Evolutionary conservation across 345 rosid species (phyloP).

Genomic region (Melaleuca quinquenervia): DNA sequence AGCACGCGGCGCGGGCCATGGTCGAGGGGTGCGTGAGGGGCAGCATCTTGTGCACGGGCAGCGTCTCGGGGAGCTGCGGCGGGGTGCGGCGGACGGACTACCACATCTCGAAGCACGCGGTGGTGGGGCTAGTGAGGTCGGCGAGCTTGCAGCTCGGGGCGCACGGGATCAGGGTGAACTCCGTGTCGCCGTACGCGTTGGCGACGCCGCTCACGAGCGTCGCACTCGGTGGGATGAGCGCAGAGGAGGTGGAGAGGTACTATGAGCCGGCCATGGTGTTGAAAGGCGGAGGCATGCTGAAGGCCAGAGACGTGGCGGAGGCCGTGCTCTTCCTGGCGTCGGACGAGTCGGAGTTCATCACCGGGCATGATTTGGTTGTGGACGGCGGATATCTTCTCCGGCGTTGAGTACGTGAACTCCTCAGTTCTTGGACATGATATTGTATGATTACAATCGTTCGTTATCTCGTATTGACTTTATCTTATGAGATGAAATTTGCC

Average conservation of each 20-base stretch:
- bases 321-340: constrained; percentile 15
- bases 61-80: constrained; percentile 1
- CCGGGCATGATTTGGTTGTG: constrained; percentile 3
- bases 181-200: constrained; percentile 8
- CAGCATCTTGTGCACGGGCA: constrained; percentile 17
- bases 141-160: constrained; percentile 12
- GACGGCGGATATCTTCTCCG: constrained; percentile 3
- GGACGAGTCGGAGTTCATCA: constrained; percentile 7
- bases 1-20: constrained; percentile 20
- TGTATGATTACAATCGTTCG: not conserved
- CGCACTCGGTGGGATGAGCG: not conserved
- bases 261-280: not conserved
- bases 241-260: constrained; percentile 5
- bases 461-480: not conserved
- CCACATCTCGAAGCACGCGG: constrained; percentile 15
- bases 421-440: not conserved
- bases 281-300: constrained; percentile 2
- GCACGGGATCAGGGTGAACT: constrained; percentile 15
- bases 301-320: constrained; percentile 10
- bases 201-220: constrained; percentile 5
- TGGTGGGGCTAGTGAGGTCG: constrained; percentile 10
- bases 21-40: constrained; percentile 7
- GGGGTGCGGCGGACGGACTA: constrained; percentile 1
- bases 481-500: not conserved
- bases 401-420: not conserved